Evolutionary conservation across 176 grass and related monocot genomes (phyloP), one percentile per base, ranked within the genome.

Genomic region (Olyra latifolia): DNA sequence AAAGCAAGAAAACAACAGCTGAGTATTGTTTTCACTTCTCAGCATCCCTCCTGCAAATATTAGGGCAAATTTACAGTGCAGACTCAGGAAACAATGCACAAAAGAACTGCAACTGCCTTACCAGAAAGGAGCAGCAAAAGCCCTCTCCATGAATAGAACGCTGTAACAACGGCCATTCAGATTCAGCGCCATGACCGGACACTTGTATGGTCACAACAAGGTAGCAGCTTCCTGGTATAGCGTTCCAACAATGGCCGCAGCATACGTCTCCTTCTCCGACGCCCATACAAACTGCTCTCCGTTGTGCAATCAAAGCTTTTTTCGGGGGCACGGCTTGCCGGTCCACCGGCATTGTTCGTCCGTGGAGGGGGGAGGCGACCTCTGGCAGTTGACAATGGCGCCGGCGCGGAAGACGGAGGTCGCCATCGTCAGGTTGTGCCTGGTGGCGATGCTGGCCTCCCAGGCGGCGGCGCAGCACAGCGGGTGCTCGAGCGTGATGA

Each of bases 401-500:
- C 59, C 46, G 22, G 32, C 32, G 32, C 7, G 24, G 14, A 80
- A 64, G 69, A 47, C 14, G 49, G 60, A 47, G 69, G 40, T 46
- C 49, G 0, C 40, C 50, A 1, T 10, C 0, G 4, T 20, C 4
- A 7, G 38, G 0, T 27, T 65, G 5, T 10, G 65, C 13, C 25
- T 76, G 47, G 47, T 44, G 41, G 35, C 0, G 30, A n/a, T 28
- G 32, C 32, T 84, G 43, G 81, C 62, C 30, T 61, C 77, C n/a
- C 49, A 10, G 17, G 71, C 48, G 4, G 8, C 19, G 2, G 72
- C 87, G 0, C 87, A 89, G 87, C 80, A 81, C 35, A 87, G 84
- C 16, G 74, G 87, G 49, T 98, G 92, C 77, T 89, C 90, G 0
- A 76, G 89, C 7, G 92, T 91, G 66, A 79, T 98, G 75, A 82